Evolutionary conservation across 2,329 filamentous ascomycete genomes (phyloP).

Genomic region (Mycosphaerella sp.): DNA sequence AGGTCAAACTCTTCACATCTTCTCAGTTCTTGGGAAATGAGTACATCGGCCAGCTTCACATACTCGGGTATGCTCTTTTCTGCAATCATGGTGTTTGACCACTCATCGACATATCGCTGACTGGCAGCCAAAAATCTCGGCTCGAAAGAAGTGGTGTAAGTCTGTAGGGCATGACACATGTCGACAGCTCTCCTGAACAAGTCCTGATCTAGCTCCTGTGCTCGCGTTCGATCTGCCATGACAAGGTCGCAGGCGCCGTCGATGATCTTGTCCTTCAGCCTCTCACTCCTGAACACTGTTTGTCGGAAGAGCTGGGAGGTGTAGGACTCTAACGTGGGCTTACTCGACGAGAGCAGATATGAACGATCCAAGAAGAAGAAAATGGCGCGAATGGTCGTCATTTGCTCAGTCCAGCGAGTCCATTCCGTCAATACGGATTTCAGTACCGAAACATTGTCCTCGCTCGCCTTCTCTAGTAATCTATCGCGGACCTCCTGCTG

Average conservation of each 20-base stretch:
- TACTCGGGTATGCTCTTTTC: slow-evolving; percentile 64
- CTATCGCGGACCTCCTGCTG: slow-evolving; percentile 49
- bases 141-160: slow-evolving; percentile 77
- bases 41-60: slow-evolving; percentile 59
- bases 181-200: slow-evolving; percentile 66
- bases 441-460: slow-evolving; percentile 59
- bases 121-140: slow-evolving; percentile 64
- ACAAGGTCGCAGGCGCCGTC: slow-evolving; percentile 72
- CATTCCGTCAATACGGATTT: slow-evolving; percentile 57
- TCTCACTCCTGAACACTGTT: slow-evolving; percentile 49
- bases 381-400: slow-evolving; percentile 74
- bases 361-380: slow-evolving; percentile 94
- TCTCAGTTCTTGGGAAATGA: slow-evolving; percentile 65
- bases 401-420: slow-evolving; percentile 70
- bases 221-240: slow-evolving; percentile 58
- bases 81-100: slow-evolving; percentile 60
- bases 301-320: slow-evolving; percentile 68
- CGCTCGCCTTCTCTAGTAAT: slow-evolving; percentile 52
- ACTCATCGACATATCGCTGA: slow-evolving; percentile 59
- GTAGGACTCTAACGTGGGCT: slow-evolving; percentile 73
- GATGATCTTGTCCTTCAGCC: slow-evolving; percentile 50
- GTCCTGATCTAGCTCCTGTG: slow-evolving; percentile 52
- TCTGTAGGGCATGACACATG: slow-evolving; percentile 77
- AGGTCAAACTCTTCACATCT: slow-evolving; percentile 77
- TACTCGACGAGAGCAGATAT: slow-evolving; percentile 69